These are phyloP conservation scores for Epichloe aotearoae DNA, from an alignment of 2,329 filamentous ascomycete species.

Conservation along the genomic window DNA sequence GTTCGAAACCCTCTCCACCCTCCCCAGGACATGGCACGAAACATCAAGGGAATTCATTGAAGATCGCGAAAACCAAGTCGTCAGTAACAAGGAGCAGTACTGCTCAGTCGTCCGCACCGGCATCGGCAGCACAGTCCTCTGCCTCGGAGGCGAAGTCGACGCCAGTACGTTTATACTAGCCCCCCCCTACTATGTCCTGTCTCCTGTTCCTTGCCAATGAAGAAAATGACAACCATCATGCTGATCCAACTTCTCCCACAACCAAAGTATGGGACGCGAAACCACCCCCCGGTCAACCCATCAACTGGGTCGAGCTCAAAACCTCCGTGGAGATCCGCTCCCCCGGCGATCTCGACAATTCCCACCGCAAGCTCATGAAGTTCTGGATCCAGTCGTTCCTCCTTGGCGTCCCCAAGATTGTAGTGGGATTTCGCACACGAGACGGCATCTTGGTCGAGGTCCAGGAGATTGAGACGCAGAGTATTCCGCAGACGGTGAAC, in stretches of 20 bases:
- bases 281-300: conserved; percentile 51
- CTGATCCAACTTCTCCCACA: background rate
- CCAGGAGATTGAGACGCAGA: conserved; percentile 67
- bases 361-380: conserved; percentile 82
- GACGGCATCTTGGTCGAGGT: conserved; percentile 58
- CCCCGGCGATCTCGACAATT: conserved; percentile 56
- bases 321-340: conserved; percentile 63
- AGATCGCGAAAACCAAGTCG: conserved; percentile 51
- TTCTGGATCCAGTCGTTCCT: conserved; percentile 97
- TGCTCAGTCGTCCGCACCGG: conserved; percentile 87
- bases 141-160: conserved; percentile 90
- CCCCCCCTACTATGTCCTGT: background rate
- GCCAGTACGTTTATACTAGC: conserved; percentile 39
- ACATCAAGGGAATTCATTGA: conserved; percentile 69
- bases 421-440: conserved; percentile 72
- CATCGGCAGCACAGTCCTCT: conserved; percentile 59
- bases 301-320: conserved; percentile 92
- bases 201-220: background rate
- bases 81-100: conserved; percentile 88
- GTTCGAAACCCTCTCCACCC: conserved; percentile 74
- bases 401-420: conserved; percentile 79
- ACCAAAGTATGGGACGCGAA: conserved; percentile 68
- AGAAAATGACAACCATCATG: background rate
- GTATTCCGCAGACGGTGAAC: conserved; percentile 64
- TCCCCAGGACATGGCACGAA: conserved; percentile 62